These are phyloP conservation scores for Vitis rotundifolia DNA, from an alignment of 164 flowering plant species.

Conservation along the genomic window DNA sequence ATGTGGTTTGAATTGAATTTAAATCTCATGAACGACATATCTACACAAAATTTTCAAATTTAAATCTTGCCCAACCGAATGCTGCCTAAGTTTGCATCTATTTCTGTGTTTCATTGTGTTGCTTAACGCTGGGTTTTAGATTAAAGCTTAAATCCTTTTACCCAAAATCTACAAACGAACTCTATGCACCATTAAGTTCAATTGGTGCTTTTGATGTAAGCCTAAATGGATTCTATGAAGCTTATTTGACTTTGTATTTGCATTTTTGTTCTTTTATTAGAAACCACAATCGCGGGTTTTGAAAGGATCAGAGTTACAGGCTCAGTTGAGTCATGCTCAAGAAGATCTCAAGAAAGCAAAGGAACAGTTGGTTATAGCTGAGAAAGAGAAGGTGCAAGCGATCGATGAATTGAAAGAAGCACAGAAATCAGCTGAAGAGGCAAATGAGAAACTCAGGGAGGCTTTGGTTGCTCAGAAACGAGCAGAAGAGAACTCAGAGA, in stretches of 20 bases:
- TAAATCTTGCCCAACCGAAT: too few species aligned
- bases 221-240: background rate
- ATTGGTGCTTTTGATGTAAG: background rate
- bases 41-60: background rate
- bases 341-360: conserved; percentile 84
- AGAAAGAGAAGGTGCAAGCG: conserved; percentile 70
- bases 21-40: background rate
- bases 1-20: background rate
- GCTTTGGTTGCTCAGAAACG: conserved; percentile 81
- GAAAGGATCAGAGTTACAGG: conserved; percentile 73
- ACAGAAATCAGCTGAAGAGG: conserved; percentile 66
- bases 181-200: background rate
- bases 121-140: too few species aligned
- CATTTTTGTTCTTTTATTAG: conserved; percentile 28
- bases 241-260: conserved; percentile 3
- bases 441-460: conserved; percentile 75
- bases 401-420: conserved; percentile 74
- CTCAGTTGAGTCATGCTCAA: conserved; percentile 54
- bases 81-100: too few species aligned
- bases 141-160: background rate
- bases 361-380: conserved; percentile 55
- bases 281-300: conserved; percentile 44
- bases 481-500: conserved; percentile 84
- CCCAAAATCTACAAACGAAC: too few species aligned
- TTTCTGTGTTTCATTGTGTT: too few species aligned